Percentiles rank a stretch among this genome's conserved stretches.
Conservation (phyloP, 352 stramenopile genomes). For the Globisporangium middletonii region DNA sequence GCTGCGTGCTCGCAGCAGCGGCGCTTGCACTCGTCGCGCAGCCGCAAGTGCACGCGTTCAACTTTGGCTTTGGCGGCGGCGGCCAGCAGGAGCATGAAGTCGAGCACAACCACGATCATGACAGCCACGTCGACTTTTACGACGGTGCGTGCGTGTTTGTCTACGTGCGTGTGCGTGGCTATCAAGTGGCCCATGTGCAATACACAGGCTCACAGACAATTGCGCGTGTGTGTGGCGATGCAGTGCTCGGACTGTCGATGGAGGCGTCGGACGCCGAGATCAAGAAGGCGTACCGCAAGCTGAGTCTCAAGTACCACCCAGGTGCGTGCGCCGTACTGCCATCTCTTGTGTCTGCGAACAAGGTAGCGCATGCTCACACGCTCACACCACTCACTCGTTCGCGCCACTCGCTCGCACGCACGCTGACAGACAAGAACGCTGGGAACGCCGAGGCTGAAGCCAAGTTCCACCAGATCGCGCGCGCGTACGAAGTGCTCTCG, state of each 20-base stretch:
- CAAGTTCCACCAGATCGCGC: constrained; percentile 88
- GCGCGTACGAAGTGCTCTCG: constrained; percentile 90
- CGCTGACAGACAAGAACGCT: constrained; percentile 70
- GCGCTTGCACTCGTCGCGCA: constrained; percentile 26
- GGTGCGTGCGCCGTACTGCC: constrained; percentile 19
- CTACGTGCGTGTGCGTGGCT: constrained; percentile 7
- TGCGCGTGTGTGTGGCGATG: constrained; percentile 3
- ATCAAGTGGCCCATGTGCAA: constrained; percentile 25
- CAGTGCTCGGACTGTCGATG: constrained; percentile 73
- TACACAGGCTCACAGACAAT: too few relatives aligned
- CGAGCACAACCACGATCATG: constrained; percentile 41
- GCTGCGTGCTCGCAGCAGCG: constrained; percentile 16
- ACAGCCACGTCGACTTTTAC: constrained; percentile 76
- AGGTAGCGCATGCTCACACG: too few relatives aligned
- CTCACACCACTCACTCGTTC: too few relatives aligned
- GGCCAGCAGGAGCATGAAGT: constrained; percentile 14
- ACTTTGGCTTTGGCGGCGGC: constrained; percentile 51
- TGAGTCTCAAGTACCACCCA: constrained; percentile 95
- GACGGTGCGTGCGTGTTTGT: constrained; percentile 27
- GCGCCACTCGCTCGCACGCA: not conserved
- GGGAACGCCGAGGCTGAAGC: constrained; percentile 71
- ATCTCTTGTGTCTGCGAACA: not conserved
- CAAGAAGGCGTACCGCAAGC: constrained; percentile 94
- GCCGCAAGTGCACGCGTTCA: constrained; percentile 29
- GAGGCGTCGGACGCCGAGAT: constrained; percentile 87